These are phyloP conservation scores for Flueggea neowawraea DNA, from an alignment of 441 rosid species.

Conservation along the genomic window DNA sequence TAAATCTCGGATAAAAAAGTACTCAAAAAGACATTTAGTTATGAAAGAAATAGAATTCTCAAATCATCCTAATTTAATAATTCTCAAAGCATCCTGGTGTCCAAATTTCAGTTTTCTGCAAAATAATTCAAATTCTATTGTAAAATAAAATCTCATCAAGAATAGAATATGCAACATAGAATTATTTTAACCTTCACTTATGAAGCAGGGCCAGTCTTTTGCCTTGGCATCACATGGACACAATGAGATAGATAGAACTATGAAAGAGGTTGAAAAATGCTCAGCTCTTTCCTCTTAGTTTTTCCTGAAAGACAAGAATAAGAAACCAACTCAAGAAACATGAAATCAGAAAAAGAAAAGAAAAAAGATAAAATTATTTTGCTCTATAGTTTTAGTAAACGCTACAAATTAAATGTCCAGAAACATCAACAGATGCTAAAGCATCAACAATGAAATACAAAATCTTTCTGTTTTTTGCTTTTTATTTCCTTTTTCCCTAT, in stretches of 20 bases:
- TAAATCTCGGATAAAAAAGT: no score
- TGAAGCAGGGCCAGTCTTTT: constrained; percentile 53
- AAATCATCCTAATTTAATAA: no score
- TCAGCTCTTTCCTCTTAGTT: constrained; percentile 80
- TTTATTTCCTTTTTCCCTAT: no score
- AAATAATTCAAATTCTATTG: constrained; percentile 8
- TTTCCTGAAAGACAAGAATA: constrained; percentile 43
- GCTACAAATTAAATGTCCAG: background rate
- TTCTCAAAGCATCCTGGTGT: constrained; percentile 59
- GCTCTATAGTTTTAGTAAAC: no score
- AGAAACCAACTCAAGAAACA: background rate
- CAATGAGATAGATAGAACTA: constrained; percentile 70
- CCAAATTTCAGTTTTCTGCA: constrained; percentile 66
- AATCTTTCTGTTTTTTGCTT: no score
- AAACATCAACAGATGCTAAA: background rate
- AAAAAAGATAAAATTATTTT: background rate
- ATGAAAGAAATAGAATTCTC: no score
- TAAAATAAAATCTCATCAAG: background rate
- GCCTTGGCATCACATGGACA: constrained; percentile 88
- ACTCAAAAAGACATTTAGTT: no score
- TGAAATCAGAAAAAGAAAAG: background rate
- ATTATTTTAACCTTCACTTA: no score
- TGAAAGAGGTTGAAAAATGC: constrained; percentile 58
- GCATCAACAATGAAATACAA: no score
- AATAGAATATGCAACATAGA: no score